Evolutionary conservation across 2,329 filamentous ascomycete species (phyloP).

Genomic region (Pseudocercospora crystallina): DNA sequence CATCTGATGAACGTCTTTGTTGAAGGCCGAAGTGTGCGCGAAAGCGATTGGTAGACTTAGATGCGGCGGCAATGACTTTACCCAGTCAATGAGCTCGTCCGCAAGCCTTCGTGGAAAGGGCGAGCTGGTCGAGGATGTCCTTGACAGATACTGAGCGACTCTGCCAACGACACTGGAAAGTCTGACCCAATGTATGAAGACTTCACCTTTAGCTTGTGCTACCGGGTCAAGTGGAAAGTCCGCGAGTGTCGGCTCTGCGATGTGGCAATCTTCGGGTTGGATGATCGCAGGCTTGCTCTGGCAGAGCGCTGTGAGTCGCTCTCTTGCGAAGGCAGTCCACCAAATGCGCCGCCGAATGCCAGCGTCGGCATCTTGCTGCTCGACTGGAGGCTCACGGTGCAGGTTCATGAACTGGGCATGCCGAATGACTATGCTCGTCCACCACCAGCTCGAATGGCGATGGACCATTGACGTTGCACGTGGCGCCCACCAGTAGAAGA

Average conservation of each 20-base stretch:
- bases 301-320: conserved; percentile 5
- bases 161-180: conserved; percentile 1
- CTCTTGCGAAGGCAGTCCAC: conserved; percentile 7
- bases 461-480: conserved; percentile 7
- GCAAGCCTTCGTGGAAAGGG: neutral
- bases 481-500: conserved; percentile 15
- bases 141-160: conserved; percentile 1
- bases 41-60: neutral
- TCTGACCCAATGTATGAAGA: conserved; percentile 8
- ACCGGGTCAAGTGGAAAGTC: conserved; percentile 2
- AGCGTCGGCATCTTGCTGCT: no score
- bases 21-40: neutral
- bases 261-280: conserved; percentile 1
- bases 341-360: conserved; percentile 1
- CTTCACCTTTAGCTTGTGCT: neutral
- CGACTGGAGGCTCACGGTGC: no score
- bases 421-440: conserved; percentile 10
- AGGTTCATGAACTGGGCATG: conserved; percentile 10
- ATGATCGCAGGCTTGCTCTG: conserved; percentile 9
- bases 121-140: neutral
- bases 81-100: conserved; percentile 5
- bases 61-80: neutral
- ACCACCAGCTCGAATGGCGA: conserved; percentile 14
- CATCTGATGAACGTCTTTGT: conserved; percentile 7
- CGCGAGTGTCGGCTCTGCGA: neutral